Evolutionary conservation across 1,284 basidiomycete species (phyloP).

Genomic region (Naganishia albida): DNA sequence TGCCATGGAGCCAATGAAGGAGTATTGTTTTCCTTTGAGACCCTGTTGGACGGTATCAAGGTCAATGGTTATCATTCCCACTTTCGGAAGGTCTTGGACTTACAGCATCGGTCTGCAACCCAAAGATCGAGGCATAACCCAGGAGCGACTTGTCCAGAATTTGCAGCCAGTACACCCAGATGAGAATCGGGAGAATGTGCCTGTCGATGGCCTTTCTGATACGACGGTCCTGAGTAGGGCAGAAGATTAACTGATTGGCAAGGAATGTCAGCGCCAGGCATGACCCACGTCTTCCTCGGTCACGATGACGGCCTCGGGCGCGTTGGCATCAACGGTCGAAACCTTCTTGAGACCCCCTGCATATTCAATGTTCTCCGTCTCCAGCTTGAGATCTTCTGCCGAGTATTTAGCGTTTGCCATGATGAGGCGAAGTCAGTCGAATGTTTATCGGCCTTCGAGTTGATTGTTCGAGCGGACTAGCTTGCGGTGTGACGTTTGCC

Average conservation of each 20-base stretch:
- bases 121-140: slow-evolving; percentile 35
- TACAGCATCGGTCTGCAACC: slow-evolving; percentile 41
- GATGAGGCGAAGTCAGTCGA: too few relatives aligned
- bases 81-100: neutral
- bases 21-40: slow-evolving; percentile 45
- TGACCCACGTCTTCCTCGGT: slow-evolving; percentile 21
- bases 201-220: slow-evolving; percentile 28
- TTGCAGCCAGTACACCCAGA: slow-evolving; percentile 48
- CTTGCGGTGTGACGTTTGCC: too few relatives aligned
- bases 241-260: neutral
- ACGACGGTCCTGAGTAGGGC: slow-evolving; percentile 15
- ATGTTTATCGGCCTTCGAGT: too few relatives aligned
- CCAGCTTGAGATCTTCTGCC: slow-evolving; percentile 10
- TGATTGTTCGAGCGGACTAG: too few relatives aligned
- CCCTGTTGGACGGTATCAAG: neutral
- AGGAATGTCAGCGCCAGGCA: neutral
- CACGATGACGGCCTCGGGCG: slow-evolving; percentile 11
- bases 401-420: slow-evolving; percentile 14
- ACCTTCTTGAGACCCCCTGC: slow-evolving; percentile 10
- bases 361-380: slow-evolving; percentile 24
- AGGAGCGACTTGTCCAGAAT: slow-evolving; percentile 48
- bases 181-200: slow-evolving; percentile 39
- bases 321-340: neutral
- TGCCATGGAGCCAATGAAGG: slow-evolving; percentile 44
- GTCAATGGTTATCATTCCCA: neutral